Base-by-base conservation (phyloP, 306 rosid species). In the Alnus rubra region DNA sequence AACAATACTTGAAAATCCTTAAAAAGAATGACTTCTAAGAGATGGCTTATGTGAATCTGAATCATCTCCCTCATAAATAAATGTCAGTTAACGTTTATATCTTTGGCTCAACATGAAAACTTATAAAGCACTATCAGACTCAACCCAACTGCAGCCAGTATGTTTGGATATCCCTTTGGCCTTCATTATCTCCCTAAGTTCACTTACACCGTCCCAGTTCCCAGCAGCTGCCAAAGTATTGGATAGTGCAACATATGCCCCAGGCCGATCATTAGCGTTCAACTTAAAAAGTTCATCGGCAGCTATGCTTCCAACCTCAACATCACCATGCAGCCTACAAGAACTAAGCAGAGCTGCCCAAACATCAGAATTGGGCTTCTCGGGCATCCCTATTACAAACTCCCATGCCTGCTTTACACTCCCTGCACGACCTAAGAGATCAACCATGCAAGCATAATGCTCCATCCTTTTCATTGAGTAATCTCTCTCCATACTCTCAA, bases 281-380 rank as follows among this genome's bases (percentile, higher is more conserved):
- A 90, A 71, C 87, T 84, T 92, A 81, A 94, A 94, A 77, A 94
- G 88, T 79, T 94, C 96, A 49, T 77, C 68, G 74, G 94, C 94
- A 70, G 96, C 92, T 59, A 82, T 53, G 60, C 80, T 86, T 48
- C 97, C 98, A 90, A 92, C 89, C 84, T 89, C 97, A 55, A 78
- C 74, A 70, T 90, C 69, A 16, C 95, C 96, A 71, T 95, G 97
- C 45, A 92, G 85, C 76, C 88, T 87, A 78, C 95, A 91, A 0
- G 98, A 89, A 88, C 98, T 87, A 72, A 95, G 92, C 70, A 95
- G 86, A 79, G 98, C 92, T 35, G 97, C 89, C 97, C 98, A 92
- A 73, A 95, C 94, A 73, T 92, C 97, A 0, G 96, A 95, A 80
- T 88, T 88, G 14, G 97, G 98, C 78, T 86, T 88, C 71, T 80